Conservation (phyloP, 345 rosid genomes). For the Ricinus communis region DNA sequence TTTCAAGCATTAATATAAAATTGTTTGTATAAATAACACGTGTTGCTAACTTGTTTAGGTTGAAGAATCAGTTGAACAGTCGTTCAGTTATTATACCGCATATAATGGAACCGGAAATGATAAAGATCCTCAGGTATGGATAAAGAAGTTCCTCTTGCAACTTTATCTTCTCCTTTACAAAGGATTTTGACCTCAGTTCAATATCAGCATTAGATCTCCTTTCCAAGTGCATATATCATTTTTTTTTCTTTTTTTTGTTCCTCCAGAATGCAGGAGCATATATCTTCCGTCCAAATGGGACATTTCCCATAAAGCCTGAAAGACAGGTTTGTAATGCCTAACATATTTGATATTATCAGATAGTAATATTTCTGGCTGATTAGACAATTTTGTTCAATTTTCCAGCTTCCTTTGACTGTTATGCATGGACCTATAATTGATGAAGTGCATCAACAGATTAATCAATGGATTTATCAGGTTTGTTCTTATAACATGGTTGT, state of each 20-base stretch:
- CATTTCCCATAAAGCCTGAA: conserved; percentile 54
- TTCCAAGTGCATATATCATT: conserved; percentile 16
- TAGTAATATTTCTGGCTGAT: conserved; percentile 11
- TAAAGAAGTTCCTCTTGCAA: conserved; percentile 20
- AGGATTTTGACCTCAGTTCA: conserved; percentile 9
- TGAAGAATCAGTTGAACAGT: conserved; percentile 60
- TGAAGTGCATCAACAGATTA: conserved; percentile 83
- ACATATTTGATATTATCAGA: conserved; percentile 4
- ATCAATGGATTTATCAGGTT: conserved; percentile 91
- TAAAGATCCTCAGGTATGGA: conserved; percentile 71
- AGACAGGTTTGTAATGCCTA: conserved; percentile 51
- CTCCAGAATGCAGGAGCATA: conserved; percentile 86
- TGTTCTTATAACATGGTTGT: conserved; percentile 12
- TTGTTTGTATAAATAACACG: conserved; percentile 25
- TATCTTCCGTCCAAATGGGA: conserved; percentile 91
- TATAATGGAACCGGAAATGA: conserved; percentile 59
- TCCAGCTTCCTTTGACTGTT: conserved; percentile 68
- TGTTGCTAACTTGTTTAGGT: conserved; percentile 46
- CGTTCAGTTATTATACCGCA: conserved; percentile 67
- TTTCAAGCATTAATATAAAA: neutral
- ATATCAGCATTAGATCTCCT: conserved; percentile 9
- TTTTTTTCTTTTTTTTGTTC: neutral
- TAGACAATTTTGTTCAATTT: conserved; percentile 14
- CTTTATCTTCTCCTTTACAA: neutral
- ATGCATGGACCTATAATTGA: conserved; percentile 70